These are phyloP conservation scores for Auricularia sp. DNA, from an alignment of 768 basidiomycete species.

Conservation along the genomic window DNA sequence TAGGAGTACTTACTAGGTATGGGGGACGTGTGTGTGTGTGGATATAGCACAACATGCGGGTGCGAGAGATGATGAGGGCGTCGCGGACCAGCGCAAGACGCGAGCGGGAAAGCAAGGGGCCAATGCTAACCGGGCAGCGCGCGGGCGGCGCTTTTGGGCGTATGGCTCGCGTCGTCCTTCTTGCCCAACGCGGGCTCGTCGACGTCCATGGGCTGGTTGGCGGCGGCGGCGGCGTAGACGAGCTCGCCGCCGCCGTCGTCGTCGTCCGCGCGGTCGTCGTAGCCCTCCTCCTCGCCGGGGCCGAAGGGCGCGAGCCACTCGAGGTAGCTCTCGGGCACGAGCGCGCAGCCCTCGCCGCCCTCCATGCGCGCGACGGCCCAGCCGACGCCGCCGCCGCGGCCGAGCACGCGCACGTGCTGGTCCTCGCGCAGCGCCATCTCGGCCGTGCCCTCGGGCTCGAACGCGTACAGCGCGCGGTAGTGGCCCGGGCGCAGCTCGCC, in stretches of 20 bases:
- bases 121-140: too few relatives aligned
- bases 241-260: neutral
- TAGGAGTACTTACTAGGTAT: too few relatives aligned
- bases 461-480: constrained; percentile 69
- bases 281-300: neutral
- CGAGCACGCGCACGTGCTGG: constrained; percentile 63
- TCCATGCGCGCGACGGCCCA: constrained; percentile 57
- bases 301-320: constrained; percentile 23
- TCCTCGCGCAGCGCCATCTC: constrained; percentile 78
- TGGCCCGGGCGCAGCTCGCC: constrained; percentile 50
- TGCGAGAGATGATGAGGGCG: too few relatives aligned
- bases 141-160: too few relatives aligned
- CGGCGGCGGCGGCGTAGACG: neutral
- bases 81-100: too few relatives aligned
- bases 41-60: too few relatives aligned
- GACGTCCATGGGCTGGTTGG: neutral
- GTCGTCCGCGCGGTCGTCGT: neutral
- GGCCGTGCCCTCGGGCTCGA: constrained; percentile 69
- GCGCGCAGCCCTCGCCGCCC: constrained; percentile 38
- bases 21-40: too few relatives aligned
- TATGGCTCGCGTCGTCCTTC: too few relatives aligned
- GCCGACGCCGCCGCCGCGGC: constrained; percentile 67
- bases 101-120: too few relatives aligned
- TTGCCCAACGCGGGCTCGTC: too few relatives aligned
- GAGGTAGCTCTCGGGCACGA: constrained; percentile 74